Evolutionary conservation across 1,284 basidiomycete species (phyloP), one percentile per base, ranked within the genome.

Genomic region (Irpex sp.): DNA sequence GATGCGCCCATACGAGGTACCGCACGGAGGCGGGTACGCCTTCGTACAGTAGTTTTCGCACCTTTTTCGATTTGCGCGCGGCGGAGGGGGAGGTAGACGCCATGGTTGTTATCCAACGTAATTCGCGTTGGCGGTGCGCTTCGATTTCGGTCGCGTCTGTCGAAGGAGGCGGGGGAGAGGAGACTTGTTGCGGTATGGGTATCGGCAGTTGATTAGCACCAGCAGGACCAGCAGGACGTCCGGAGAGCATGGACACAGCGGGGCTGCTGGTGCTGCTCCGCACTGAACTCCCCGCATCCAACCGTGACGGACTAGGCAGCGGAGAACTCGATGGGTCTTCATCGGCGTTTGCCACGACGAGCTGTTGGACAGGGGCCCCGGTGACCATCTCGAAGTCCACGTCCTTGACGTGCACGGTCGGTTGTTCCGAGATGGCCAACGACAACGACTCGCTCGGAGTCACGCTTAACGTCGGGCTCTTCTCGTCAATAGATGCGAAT

Each of bases 361-460:
- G 39, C 39, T 45, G 74, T 1, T 77, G 69, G 37, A 80, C 72
- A 6, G 87, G 67, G 10, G 75, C 78, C 0, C 89, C 90, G 23
- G 81, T 78, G 48, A 92, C 78, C 21, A 91, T 80, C 73, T 91
- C 88, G 67, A 92, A 92, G 68, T 91, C 90, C 77, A 86, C 87
- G 67, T 91, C 86, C 68, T 89, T 77, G 9, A 91, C 86, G 61
- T 91, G 88, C 6, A 92, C 80, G 1, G 75, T 82, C 65, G 82
- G 77, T 39, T 76, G 74, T 19, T 75, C 74, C 60, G 60, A 45
- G 12, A n/a, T n/a, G 12, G 14, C 39, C 6, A 45, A 7, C 39
- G 39, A 68, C 63, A 63, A 73, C 23, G 18, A 39, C 3, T 68
- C 73, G 70, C 62, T 75, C 53, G 47, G 72, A 62, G 74, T 78